These are phyloP conservation scores for Leucoagaricus sp. DNA, from an alignment of 1,284 basidiomycete species.

Conservation along the genomic window DNA sequence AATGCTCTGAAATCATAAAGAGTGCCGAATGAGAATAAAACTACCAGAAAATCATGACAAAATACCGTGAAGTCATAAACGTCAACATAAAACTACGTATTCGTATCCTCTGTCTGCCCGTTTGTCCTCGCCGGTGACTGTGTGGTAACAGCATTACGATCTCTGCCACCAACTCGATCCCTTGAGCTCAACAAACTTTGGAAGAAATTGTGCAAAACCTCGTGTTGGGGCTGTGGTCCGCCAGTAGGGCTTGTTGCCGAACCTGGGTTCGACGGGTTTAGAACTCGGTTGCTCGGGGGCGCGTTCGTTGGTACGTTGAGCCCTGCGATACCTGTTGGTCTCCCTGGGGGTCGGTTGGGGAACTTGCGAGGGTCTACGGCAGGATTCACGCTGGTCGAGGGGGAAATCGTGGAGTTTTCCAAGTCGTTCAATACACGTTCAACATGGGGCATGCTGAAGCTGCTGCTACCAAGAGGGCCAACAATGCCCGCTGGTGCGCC, in stretches of 20 bases:
- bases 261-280: conserved; percentile 35
- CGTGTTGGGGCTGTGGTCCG: conserved; percentile 69
- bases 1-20: conserved; percentile 4
- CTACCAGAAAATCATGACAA: conserved; percentile 13
- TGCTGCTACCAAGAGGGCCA: conserved; percentile 84
- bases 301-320: conserved; percentile 21
- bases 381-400: conserved; percentile 25
- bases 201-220: conserved; percentile 87
- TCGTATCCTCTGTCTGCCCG: conserved; percentile 26
- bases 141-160: conserved; percentile 36
- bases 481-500: conserved; percentile 70
- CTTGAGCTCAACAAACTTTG: conserved; percentile 74
- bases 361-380: conserved; percentile 35
- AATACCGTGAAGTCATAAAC: not conserved
- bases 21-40: conserved; percentile 10
- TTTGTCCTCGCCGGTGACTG: conserved; percentile 31
- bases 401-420: conserved; percentile 58
- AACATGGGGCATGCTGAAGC: conserved; percentile 82
- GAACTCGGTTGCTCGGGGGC: conserved; percentile 28
- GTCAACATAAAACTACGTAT: conserved; percentile 25
- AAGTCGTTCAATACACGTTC: conserved; percentile 85
- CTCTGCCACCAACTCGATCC: conserved; percentile 54
- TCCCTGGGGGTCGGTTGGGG: conserved; percentile 27
- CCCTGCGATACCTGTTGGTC: conserved; percentile 33
- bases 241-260: conserved; percentile 36